Conservation (phyloP, 192 early-diverging fungal species). For the Coemansia sp. region DNA sequence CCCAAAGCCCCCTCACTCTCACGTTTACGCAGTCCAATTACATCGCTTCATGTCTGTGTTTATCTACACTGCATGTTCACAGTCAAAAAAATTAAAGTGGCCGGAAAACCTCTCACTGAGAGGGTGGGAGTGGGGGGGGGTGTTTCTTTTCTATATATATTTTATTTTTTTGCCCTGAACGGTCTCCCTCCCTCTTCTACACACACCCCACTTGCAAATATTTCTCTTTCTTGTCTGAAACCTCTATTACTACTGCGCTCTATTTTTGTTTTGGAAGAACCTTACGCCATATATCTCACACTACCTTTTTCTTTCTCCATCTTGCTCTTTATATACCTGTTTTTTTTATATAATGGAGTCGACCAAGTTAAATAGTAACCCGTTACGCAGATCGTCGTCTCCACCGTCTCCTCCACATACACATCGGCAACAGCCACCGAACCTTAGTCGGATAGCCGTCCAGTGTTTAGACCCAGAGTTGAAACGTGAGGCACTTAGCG, state of each 20-base stretch:
- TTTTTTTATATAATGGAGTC: slow-evolving; percentile 4
- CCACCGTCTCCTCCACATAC: slow-evolving; percentile 9
- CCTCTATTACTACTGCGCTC: not conserved
- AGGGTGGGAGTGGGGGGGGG: not conserved
- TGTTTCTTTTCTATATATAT: not conserved
- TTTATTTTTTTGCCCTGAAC: not conserved
- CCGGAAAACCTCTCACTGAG: not conserved
- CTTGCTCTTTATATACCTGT: not conserved
- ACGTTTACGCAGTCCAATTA: not conserved
- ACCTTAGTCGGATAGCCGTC: slow-evolving; percentile 28
- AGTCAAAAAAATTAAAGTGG: not conserved
- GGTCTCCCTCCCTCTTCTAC: not conserved
- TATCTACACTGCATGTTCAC: not conserved
- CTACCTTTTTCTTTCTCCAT: not conserved
- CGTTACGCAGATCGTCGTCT: slow-evolving; percentile 17
- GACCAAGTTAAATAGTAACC: not conserved
- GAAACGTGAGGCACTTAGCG: slow-evolving; percentile 54
- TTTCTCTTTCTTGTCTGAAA: slow-evolving; percentile 6
- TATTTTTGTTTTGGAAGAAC: not conserved
- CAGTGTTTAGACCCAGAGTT: slow-evolving; percentile 50
- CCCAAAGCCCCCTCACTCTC: slow-evolving; percentile 1
- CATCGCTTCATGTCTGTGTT: not conserved
- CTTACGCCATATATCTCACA: not conserved
- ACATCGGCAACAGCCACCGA: not conserved
- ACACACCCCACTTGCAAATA: not conserved